phyloP scores from a whole-genome alignment of 352 stramenopile species.

The Pythium folliculosum region DNA sequence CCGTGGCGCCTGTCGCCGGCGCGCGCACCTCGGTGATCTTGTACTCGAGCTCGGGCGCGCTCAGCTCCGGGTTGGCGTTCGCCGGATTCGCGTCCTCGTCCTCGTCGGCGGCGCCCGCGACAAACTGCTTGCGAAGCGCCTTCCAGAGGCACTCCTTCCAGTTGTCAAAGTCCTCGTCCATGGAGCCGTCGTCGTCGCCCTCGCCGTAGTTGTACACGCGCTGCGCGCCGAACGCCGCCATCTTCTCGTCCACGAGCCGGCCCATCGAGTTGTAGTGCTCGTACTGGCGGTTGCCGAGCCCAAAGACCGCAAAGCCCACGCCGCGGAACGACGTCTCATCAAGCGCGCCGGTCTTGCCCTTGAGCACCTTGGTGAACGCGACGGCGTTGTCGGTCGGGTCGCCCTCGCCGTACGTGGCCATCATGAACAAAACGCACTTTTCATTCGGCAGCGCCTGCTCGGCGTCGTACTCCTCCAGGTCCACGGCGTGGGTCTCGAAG shows the following conservation, averaged over 20 bases:
- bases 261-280: slow-evolving; percentile 98
- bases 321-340: slow-evolving; percentile 39
- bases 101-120: slow-evolving; percentile 34
- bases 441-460: slow-evolving; percentile 48
- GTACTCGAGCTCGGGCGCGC: slow-evolving; percentile 64
- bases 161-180: slow-evolving; percentile 93
- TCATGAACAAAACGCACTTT: slow-evolving; percentile 91
- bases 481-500: slow-evolving; percentile 86
- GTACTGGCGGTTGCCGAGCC: slow-evolving; percentile 98
- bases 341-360: slow-evolving; percentile 51
- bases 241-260: slow-evolving; percentile 87
- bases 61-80: slow-evolving; percentile 24
- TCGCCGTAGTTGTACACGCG: slow-evolving; percentile 91
- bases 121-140: slow-evolving; percentile 60
- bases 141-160: slow-evolving; percentile 96
- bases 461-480: slow-evolving; percentile 95
- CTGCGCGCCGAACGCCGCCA: slow-evolving; percentile 84
- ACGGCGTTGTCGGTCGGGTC: slow-evolving; percentile 98
- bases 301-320: slow-evolving; percentile 96
- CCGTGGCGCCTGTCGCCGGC: slow-evolving; percentile 11
- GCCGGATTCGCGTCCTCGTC: slow-evolving; percentile 18
- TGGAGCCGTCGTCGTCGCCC: slow-evolving; percentile 95
- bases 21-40: slow-evolving; percentile 48
- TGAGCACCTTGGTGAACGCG: slow-evolving; percentile 92
- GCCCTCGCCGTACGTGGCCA: slow-evolving; percentile 98